Conservation (phyloP, 441 rosid species). For the Bocquillonia castaneifolia region DNA sequence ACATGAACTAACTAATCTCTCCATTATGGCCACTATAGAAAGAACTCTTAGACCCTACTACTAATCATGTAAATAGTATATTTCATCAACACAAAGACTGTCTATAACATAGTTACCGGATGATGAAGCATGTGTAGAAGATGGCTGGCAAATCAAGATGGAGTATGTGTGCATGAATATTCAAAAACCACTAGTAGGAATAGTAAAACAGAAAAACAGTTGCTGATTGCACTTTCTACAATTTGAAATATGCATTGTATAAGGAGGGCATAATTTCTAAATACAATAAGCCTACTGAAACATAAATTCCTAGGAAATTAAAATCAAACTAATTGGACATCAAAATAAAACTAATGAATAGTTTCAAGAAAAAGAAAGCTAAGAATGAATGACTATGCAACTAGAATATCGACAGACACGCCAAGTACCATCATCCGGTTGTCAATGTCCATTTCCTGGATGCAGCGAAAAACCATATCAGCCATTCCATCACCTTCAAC, state of each 20-base stretch:
- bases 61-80: not conserved
- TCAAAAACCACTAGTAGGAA: not conserved
- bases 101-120: not conserved
- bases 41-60: not conserved
- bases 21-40: not conserved
- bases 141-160: not conserved
- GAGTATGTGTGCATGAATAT: not conserved
- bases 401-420: not conserved
- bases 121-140: not conserved
- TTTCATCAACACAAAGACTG: not conserved
- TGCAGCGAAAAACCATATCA: constrained; percentile 97
- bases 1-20: not conserved
- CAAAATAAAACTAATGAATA: not conserved
- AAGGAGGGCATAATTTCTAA: not conserved
- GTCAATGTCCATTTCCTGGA: constrained; percentile 99
- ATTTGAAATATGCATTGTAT: not conserved
- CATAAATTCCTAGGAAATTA: not conserved
- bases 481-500: constrained; percentile 99
- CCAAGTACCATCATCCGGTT: constrained; percentile 81
- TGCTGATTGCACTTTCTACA: not conserved
- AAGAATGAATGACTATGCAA: not conserved
- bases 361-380: not conserved
- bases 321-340: not conserved
- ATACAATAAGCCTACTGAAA: not conserved
- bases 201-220: not conserved